Evolutionary conservation across 1,139 yeast genomes (phyloP).

Genomic region (Geotrichum aggregatum): DNA sequence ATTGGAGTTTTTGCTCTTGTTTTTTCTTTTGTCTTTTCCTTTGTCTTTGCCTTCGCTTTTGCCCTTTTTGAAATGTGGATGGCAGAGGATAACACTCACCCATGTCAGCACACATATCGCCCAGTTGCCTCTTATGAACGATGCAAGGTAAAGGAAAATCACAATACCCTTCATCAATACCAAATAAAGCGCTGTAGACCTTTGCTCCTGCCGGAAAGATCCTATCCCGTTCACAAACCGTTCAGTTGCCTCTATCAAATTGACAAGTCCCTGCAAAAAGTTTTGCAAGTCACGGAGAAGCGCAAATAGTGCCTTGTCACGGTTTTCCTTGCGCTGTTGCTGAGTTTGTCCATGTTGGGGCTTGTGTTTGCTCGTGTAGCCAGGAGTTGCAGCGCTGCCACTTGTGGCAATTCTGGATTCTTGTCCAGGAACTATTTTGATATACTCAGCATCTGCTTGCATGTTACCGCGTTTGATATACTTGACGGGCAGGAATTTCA

Average conservation of each 20-base stretch:
- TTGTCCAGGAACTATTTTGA: constrained; percentile 15
- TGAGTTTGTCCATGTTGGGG: background rate
- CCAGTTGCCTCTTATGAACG: constrained; percentile 64
- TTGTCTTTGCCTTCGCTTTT: constrained; percentile 23
- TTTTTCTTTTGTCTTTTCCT: background rate
- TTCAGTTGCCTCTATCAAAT: constrained; percentile 52
- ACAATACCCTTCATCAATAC: constrained; percentile 46
- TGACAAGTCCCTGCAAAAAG: constrained; percentile 54
- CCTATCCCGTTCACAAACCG: constrained; percentile 58
- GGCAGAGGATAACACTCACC: constrained; percentile 32
- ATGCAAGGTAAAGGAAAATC: constrained; percentile 51
- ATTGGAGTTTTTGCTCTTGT: background rate
- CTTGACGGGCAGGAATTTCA: constrained; percentile 22
- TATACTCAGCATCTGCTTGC: constrained; percentile 8
- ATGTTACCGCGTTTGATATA: constrained; percentile 12
- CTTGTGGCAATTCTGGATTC: background rate
- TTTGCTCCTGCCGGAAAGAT: constrained; percentile 66
- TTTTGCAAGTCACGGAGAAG: constrained; percentile 63
- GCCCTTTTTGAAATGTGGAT: constrained; percentile 33
- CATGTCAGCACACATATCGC: constrained; percentile 54
- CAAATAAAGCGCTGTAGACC: constrained; percentile 54
- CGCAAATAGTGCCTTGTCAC: constrained; percentile 37
- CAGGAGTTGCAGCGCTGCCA: constrained; percentile 3
- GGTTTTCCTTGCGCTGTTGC: constrained; percentile 9
- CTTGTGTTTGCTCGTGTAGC: constrained; percentile 9